Evolutionary conservation across 768 basidiomycete species (phyloP).

Genomic region (Calvatia gigantea): DNA sequence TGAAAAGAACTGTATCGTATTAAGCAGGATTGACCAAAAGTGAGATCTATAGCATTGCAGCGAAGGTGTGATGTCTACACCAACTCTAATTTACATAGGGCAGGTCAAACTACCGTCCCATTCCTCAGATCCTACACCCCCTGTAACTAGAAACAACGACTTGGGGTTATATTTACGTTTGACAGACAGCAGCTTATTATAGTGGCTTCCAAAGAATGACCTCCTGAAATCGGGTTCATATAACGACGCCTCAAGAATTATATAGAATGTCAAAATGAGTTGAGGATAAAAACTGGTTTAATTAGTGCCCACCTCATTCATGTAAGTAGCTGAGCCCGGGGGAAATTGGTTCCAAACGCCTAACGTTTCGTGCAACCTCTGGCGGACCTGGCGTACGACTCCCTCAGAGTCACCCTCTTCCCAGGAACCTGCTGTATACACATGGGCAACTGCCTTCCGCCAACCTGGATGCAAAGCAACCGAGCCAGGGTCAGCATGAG

Average conservation of each 20-base stretch:
- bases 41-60: no score
- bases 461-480: conserved; percentile 46
- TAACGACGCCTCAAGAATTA: conserved; percentile 32
- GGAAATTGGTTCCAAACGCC: conserved; percentile 22
- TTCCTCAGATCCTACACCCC: conserved; percentile 48
- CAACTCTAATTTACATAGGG: no score
- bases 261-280: neutral
- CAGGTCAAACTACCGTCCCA: conserved; percentile 36
- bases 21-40: no score
- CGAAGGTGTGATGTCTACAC: no score
- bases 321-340: conserved; percentile 40
- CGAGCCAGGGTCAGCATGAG: conserved; percentile 30
- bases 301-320: conserved; percentile 57
- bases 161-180: conserved; percentile 43
- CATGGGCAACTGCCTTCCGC: conserved; percentile 36
- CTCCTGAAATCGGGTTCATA: conserved; percentile 37
- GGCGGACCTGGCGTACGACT: conserved; percentile 17
- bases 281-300: conserved; percentile 1
- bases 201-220: conserved; percentile 47
- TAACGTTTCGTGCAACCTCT: conserved; percentile 19
- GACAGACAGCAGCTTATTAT: conserved; percentile 33
- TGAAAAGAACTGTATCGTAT: no score
- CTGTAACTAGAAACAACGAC: conserved; percentile 40
- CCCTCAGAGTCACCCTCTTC: conserved; percentile 22
- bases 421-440: conserved; percentile 23